Conservation (phyloP, 2,329 filamentous ascomycete species). For the Fusarium anthophilum region DNA sequence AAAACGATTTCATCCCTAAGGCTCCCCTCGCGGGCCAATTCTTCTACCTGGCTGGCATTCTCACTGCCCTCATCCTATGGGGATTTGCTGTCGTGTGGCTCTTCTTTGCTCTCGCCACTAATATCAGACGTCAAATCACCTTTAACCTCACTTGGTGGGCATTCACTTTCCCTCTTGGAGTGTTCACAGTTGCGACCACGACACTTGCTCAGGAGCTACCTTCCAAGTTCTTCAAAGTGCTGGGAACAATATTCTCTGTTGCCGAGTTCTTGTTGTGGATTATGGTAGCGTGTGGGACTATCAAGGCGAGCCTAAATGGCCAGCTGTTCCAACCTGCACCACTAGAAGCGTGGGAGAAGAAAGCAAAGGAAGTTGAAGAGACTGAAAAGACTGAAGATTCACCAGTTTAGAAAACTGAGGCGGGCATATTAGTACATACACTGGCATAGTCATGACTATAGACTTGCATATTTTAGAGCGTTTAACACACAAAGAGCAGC, state of each 20-base stretch:
- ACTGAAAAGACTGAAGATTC: background rate
- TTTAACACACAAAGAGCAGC: background rate
- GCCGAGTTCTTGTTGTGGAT: slow-evolving; percentile 32
- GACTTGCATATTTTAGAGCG: background rate
- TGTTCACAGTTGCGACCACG: slow-evolving; percentile 45
- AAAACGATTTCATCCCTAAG: slow-evolving; percentile 46
- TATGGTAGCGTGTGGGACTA: slow-evolving; percentile 20
- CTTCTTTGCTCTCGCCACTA: slow-evolving; percentile 44
- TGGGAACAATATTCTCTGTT: slow-evolving; percentile 38
- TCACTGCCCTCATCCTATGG: slow-evolving; percentile 48
- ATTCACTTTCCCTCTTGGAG: slow-evolving; percentile 51
- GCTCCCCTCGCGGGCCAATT: slow-evolving; percentile 61
- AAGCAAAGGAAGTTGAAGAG: background rate
- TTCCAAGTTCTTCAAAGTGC: slow-evolving; percentile 45
- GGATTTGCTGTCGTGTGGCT: slow-evolving; percentile 48
- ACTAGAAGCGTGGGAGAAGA: slow-evolving; percentile 2
- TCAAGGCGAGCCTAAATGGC: slow-evolving; percentile 8
- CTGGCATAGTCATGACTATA: background rate
- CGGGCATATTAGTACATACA: background rate
- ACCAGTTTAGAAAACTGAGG: background rate
- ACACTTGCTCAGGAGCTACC: slow-evolving; percentile 45
- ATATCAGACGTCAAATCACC: slow-evolving; percentile 43
- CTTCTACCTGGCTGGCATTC: slow-evolving; percentile 63
- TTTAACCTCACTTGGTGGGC: slow-evolving; percentile 54
- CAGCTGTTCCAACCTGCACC: slow-evolving; percentile 13